Evolutionary conservation across 495 filamentous ascomycete species (phyloP), one percentile per base, ranked within the genome.

Genomic region (Cercophora scortea): DNA sequence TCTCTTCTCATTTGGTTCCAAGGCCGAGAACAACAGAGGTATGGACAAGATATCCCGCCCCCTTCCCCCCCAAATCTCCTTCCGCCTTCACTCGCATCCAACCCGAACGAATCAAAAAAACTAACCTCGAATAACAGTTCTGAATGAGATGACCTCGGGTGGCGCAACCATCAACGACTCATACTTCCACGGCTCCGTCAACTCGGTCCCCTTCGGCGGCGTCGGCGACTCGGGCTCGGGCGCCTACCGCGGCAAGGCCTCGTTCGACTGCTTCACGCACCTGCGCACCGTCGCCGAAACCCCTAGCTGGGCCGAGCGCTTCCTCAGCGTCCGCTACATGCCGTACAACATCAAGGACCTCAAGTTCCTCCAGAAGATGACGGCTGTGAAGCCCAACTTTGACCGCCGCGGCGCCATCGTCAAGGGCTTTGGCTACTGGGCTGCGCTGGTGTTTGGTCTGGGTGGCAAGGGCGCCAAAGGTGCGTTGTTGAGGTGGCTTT

Each of bases 241-340:
- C 48, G 75, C 82, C 9, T 96, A 96, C 74, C 82, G 88, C 59
- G 93, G 93, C 53, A 81, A 81, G 64, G 76, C 86, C 45, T 85
- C 81, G 46, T 95, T 94, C 72, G 90, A 96, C 58, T 78, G 76
- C 64, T 98, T 95, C 73, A 84, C 81, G 25, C 87, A 96, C 71
- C 77, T 83, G 18, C 84, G 91, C 49, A 80, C 81, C 53, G 73
- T 95, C 52, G 85, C 84, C 46, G 81, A 74, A 54, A 91, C 86
- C 36, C 90, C 91, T 7, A 61, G 70, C 54, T 96, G 91, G 91
- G 76, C 90, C 58, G 91, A 96, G 59, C 66, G 72, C 12, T 61
- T 93, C 56, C 69, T 96, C 52, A 72, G 75, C 41, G 76, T 90
- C 54, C 79, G 91, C 41, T 96, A 96, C 72, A 85, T 89, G 56